Conservation (phyloP, 345 rosid genomes). For the Rhizophora apiculata region DNA sequence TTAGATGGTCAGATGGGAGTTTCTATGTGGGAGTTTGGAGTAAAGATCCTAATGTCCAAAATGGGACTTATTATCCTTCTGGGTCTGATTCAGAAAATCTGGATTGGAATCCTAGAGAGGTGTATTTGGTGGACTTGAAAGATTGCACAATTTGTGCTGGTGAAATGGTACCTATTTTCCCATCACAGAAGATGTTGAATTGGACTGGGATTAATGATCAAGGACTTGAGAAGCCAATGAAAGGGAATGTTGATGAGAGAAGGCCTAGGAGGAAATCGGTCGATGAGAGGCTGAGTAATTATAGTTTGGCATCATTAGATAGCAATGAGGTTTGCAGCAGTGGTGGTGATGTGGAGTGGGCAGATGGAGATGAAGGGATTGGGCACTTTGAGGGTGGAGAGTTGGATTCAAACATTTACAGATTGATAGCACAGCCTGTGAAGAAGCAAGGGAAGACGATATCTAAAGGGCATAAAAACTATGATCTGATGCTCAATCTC, state of each 20-base stretch:
- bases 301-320: constrained; percentile 31
- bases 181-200: constrained; percentile 78
- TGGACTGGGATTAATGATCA: constrained; percentile 43
- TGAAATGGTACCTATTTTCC: constrained; percentile 59
- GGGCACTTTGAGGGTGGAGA: constrained; percentile 45
- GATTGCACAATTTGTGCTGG: constrained; percentile 59
- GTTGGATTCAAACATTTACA: constrained; percentile 30
- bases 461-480: constrained; percentile 90
- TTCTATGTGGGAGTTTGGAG: constrained; percentile 94
- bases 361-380: constrained; percentile 43
- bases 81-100: constrained; percentile 41
- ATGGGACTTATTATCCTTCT: constrained; percentile 81
- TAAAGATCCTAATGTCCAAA: constrained; percentile 67
- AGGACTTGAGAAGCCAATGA: constrained; percentile 31
- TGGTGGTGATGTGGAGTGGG: constrained; percentile 34
- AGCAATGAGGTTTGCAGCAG: constrained; percentile 14
- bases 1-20: constrained; percentile 66
- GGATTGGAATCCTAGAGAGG: constrained; percentile 84
- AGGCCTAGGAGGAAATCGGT: constrained; percentile 56
- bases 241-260: constrained; percentile 27
- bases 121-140: constrained; percentile 54
- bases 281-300: constrained; percentile 63
- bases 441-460: constrained; percentile 86
- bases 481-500: constrained; percentile 95
- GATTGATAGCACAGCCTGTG: constrained; percentile 47